These are phyloP conservation scores for Polygonum aviculare DNA, from an alignment of 148 eudicot species.

Conservation along the genomic window DNA sequence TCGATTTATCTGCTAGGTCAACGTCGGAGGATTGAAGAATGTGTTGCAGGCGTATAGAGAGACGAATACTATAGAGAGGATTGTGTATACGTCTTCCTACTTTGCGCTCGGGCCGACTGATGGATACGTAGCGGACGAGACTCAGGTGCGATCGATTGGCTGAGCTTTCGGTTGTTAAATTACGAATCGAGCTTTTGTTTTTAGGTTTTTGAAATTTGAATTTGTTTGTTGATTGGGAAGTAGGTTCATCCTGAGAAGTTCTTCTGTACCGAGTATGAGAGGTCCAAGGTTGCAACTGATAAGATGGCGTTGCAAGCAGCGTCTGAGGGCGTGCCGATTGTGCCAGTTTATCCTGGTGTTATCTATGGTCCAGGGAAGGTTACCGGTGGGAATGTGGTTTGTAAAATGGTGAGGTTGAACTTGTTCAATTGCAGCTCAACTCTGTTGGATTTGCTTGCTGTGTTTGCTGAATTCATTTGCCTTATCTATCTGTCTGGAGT, in stretches of 20 bases:
- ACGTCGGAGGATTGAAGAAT: slow-evolving; percentile 83
- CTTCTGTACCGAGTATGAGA: slow-evolving; percentile 87
- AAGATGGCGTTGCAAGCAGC: slow-evolving; percentile 77
- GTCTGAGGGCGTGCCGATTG: slow-evolving; percentile 69
- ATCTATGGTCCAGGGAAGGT: slow-evolving; percentile 84
- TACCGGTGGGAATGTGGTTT: slow-evolving; percentile 68
- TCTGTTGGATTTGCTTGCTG: neutral
- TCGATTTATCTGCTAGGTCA: slow-evolving; percentile 36
- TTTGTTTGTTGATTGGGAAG: neutral
- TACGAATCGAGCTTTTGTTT: neutral
- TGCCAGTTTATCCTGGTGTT: slow-evolving; percentile 79
- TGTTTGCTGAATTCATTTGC: neutral
- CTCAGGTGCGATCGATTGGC: slow-evolving; percentile 37
- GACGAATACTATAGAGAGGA: slow-evolving; percentile 50
- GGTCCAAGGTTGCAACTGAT: slow-evolving; percentile 71
- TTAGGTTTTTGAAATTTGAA: neutral
- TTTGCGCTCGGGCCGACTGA: slow-evolving; percentile 85
- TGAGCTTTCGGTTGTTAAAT: neutral
- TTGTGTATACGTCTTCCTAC: slow-evolving; percentile 79
- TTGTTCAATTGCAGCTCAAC: neutral
- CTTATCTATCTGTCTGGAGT: neutral
- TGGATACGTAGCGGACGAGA: slow-evolving; percentile 63
- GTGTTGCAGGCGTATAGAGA: slow-evolving; percentile 60
- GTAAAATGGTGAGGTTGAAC: slow-evolving; percentile 43
- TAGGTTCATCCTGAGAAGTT: slow-evolving; percentile 65